A percentile compares a stretch with the other conserved stretches of the same genome.
Evolutionary conservation across 257 asterid genomes (phyloP).

Genomic region (Nemophila menziesii): DNA sequence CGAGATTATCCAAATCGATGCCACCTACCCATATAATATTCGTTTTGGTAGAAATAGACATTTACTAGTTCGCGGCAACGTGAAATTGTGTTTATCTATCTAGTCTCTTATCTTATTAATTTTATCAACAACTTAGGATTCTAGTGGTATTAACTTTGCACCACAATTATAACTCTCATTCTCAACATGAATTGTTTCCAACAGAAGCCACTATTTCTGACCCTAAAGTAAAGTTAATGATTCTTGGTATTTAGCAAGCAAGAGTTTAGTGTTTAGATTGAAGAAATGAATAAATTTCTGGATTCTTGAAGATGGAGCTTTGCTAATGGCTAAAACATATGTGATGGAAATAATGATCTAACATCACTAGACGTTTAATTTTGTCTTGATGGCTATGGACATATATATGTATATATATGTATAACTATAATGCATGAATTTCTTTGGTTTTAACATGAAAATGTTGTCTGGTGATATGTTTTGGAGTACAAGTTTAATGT

Average conservation of each 20-base stretch:
- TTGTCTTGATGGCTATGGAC: too few species aligned
- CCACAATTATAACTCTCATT: neutral
- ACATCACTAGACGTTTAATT: too few species aligned
- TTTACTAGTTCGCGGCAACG: conserved; percentile 12
- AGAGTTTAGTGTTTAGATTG: conserved; percentile 10
- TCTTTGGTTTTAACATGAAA: too few species aligned
- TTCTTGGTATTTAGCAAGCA: conserved; percentile 16
- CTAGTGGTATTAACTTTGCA: conserved; percentile 9
- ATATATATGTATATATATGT: too few species aligned
- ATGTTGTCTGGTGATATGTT: too few species aligned
- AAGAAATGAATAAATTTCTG: conserved; percentile 15
- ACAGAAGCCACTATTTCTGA: conserved; percentile 23
- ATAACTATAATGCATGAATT: too few species aligned
- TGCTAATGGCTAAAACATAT: conserved; percentile 15
- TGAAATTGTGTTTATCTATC: neutral
- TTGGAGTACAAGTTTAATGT: too few species aligned
- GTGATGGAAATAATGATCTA: too few species aligned
- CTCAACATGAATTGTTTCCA: conserved; percentile 21
- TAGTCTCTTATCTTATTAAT: neutral
- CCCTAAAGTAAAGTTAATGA: conserved; percentile 4
- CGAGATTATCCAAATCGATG: too few species aligned
- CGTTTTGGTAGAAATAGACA: conserved; percentile 13
- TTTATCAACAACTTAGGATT: conserved; percentile 35
- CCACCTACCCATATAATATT: too few species aligned
- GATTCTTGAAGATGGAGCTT: conserved; percentile 43